Evolutionary conservation across 768 basidiomycete species (phyloP).

Genomic region (Mycena metata): DNA sequence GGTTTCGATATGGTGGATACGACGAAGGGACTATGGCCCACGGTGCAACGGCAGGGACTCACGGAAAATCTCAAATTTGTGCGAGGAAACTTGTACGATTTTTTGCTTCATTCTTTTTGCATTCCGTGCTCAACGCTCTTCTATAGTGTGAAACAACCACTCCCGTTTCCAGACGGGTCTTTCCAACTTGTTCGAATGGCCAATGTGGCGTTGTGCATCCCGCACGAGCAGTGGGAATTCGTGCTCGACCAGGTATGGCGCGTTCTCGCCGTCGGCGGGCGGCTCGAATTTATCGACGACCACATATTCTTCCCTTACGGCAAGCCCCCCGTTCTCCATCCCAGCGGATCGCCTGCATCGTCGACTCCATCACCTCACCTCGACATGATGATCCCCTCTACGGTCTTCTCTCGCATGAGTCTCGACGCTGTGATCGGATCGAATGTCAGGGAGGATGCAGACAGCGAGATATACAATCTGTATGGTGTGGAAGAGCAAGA

Average conservation of each 20-base stretch:
- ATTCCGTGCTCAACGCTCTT: neutral
- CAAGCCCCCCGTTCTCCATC: constrained; percentile 30
- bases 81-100: constrained; percentile 41
- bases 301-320: constrained; percentile 60
- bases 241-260: constrained; percentile 61
- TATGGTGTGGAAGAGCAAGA: constrained; percentile 34
- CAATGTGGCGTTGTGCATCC: constrained; percentile 58
- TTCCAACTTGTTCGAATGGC: constrained; percentile 72
- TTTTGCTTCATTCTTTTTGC: neutral
- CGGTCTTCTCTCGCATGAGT: constrained; percentile 33
- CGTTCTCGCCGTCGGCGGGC: constrained; percentile 62
- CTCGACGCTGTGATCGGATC: constrained; percentile 31
- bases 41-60: constrained; percentile 37
- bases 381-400: constrained; percentile 27
- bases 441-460: constrained; percentile 22
- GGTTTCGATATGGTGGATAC: constrained; percentile 44
- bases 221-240: constrained; percentile 59
- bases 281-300: constrained; percentile 68
- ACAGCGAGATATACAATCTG: constrained; percentile 36
- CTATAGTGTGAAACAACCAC: constrained; percentile 53
- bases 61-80: constrained; percentile 41
- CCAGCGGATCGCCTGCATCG: neutral
- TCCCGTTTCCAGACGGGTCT: constrained; percentile 62
- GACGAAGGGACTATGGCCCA: constrained; percentile 36
- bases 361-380: constrained; percentile 12